Percentiles rank a stretch among this genome's conserved stretches.
Conservation (phyloP, 805 yeast species). For the Lipomyces orientalis region DNA sequence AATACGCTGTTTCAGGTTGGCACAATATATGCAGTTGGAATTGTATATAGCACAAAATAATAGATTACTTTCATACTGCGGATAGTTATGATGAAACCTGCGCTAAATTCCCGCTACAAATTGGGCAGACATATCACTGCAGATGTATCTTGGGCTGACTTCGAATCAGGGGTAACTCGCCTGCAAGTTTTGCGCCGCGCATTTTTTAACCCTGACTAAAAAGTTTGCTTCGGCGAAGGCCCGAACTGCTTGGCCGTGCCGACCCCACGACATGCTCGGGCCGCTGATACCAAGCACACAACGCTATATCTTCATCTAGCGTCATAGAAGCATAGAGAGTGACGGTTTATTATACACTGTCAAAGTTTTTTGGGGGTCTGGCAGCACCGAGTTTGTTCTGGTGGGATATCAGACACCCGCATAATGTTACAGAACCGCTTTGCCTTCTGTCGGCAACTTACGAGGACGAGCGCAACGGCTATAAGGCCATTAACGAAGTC, state of each 20-base stretch:
- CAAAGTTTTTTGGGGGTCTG: not conserved
- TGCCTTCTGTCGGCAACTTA: not conserved
- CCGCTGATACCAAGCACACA: not conserved
- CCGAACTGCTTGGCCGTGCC: not conserved
- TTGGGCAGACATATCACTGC: too few relatives aligned
- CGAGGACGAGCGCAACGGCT: constrained; percentile 1
- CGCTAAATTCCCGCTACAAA: too few relatives aligned
- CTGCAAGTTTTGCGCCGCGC: too few relatives aligned
- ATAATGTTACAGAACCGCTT: not conserved
- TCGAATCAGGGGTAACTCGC: too few relatives aligned
- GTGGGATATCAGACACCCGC: not conserved
- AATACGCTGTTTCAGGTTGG: not conserved
- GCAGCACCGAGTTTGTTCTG: not conserved
- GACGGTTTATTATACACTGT: not conserved
- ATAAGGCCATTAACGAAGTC: not conserved
- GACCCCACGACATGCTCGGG: not conserved
- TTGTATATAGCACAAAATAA: not conserved
- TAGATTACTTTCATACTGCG: too few relatives aligned
- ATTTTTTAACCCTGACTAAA: too few relatives aligned
- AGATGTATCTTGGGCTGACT: too few relatives aligned
- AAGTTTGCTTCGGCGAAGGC: not conserved
- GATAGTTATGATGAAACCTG: too few relatives aligned
- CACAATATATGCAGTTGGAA: not conserved
- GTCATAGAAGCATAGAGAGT: not conserved
- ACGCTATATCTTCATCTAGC: not conserved